phyloP scores from a whole-genome alignment of 495 filamentous ascomycete genomes.

The Coniosporium apollinis region DNA sequence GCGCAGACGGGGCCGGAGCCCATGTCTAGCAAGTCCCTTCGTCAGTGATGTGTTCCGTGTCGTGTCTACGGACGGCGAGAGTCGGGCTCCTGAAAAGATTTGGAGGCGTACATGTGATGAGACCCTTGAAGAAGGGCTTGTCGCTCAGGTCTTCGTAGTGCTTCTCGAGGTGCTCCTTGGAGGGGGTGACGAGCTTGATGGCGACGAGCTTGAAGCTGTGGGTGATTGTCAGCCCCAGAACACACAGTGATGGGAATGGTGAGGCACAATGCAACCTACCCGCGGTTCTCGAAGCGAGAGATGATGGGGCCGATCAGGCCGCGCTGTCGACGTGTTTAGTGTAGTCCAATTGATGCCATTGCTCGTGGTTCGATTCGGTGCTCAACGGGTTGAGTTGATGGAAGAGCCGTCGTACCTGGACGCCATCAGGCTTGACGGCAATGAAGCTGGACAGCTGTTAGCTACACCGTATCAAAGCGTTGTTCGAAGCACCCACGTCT shows the following conservation, averaged over 20 bases:
- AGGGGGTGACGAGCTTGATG: constrained; percentile 80
- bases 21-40: constrained; percentile 56
- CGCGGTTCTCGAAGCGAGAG: constrained; percentile 87
- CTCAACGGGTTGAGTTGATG: too few species aligned
- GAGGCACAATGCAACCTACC: constrained; percentile 33
- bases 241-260: not conserved
- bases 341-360: not conserved
- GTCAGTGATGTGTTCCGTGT: not conserved
- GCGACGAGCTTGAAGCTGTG: constrained; percentile 86
- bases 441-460: constrained; percentile 56
- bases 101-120: constrained; percentile 53
- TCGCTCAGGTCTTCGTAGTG: constrained; percentile 85
- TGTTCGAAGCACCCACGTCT: constrained; percentile 55
- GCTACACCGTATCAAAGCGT: not conserved
- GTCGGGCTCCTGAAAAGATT: not conserved
- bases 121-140: constrained; percentile 94
- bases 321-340: constrained; percentile 41
- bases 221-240: constrained; percentile 7
- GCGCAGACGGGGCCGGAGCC: constrained; percentile 87
- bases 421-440: constrained; percentile 97
- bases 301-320: constrained; percentile 94
- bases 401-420: constrained; percentile 55
- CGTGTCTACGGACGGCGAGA: not conserved
- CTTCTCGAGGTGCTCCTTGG: constrained; percentile 87
- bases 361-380: not conserved